A percentile compares a stretch with the other conserved stretches of the same genome.
Evolutionary conservation across 768 basidiomycete genomes (phyloP).

Genomic region (Arthromyces matolae): DNA sequence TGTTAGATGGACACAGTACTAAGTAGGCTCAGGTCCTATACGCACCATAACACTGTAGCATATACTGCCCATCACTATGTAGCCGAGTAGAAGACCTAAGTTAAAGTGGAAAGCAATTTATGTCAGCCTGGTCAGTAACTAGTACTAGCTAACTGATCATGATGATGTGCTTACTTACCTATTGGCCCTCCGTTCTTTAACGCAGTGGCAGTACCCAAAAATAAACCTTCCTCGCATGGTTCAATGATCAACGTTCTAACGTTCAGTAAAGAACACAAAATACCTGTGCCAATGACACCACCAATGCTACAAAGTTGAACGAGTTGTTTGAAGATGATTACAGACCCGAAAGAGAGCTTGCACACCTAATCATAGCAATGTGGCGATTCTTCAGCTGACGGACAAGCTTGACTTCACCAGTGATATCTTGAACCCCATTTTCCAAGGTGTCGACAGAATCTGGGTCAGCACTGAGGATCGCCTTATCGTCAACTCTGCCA

Average conservation of each 20-base stretch:
- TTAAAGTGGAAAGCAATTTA: no score
- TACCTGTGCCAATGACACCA: conserved; percentile 58
- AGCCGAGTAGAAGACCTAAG: conserved; percentile 73
- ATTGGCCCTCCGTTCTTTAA: conserved; percentile 61
- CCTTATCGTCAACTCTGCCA: conserved; percentile 5
- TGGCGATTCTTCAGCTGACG: conserved; percentile 74
- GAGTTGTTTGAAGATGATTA: background rate
- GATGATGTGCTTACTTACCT: conserved; percentile 31
- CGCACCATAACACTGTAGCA: conserved; percentile 70
- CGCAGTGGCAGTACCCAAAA: conserved; percentile 56
- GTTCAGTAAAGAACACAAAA: conserved; percentile 14
- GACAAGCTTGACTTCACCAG: conserved; percentile 31
- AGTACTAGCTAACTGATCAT: no score
- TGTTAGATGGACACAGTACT: background rate
- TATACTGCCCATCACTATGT: conserved; percentile 57
- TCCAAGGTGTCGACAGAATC: conserved; percentile 15
- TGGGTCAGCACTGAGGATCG: conserved; percentile 11
- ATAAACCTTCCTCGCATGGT: conserved; percentile 25
- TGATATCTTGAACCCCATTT: background rate
- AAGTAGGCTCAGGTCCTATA: background rate
- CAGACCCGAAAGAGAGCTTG: background rate
- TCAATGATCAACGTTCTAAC: background rate
- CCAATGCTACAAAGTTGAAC: conserved; percentile 43
- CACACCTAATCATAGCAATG: conserved; percentile 72
- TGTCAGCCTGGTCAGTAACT: no score